Evolutionary conservation across 2,329 filamentous ascomycete species (phyloP).

Genomic region (Trichoderma hamatum): DNA sequence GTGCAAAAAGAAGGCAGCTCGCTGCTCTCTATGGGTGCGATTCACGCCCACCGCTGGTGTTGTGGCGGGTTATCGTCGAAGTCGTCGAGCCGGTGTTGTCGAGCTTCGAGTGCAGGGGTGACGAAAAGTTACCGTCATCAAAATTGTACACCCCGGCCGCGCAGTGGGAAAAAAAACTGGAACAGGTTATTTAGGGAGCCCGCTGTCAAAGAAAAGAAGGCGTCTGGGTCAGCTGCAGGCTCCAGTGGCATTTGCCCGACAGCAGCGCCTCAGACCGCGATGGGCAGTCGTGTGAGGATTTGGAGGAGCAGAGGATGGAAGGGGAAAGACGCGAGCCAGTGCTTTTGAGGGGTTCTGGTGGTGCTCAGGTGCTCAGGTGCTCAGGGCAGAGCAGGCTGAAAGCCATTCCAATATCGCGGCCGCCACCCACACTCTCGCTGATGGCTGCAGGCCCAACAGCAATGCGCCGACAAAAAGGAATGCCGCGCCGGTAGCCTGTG

Average conservation of each 20-base stretch:
- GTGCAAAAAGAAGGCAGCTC: constrained; percentile 6
- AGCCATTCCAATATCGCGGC: constrained; percentile 3
- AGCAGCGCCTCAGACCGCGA: constrained; percentile 21
- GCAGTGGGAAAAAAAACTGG: constrained; percentile 5
- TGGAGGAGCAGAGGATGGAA: neutral
- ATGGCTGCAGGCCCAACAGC: neutral
- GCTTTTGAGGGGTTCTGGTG: constrained; percentile 19
- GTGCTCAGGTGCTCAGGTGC: constrained; percentile 16
- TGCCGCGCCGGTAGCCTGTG: constrained; percentile 13
- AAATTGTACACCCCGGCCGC: constrained; percentile 24
- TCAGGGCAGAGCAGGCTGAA: constrained; percentile 21
- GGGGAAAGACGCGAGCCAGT: neutral
- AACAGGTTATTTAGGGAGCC: constrained; percentile 7
- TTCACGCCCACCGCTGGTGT: constrained; percentile 1
- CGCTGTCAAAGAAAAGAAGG: constrained; percentile 8
- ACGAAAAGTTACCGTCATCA: constrained; percentile 25
- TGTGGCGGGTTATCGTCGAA: constrained; percentile 14
- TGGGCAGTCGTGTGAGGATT: constrained; percentile 11
- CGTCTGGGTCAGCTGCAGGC: constrained; percentile 10
- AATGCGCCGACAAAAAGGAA: neutral
- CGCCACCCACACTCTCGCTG: constrained; percentile 7
- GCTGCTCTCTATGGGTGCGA: neutral
- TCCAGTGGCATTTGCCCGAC: constrained; percentile 14
- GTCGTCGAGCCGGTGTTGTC: constrained; percentile 21
- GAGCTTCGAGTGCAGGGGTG: constrained; percentile 19